Percentiles rank a stretch among this genome's conserved stretches.
Conservation (phyloP, 2,329 filamentous ascomycete genomes). For the Tolypocladium pustulatum region DNA sequence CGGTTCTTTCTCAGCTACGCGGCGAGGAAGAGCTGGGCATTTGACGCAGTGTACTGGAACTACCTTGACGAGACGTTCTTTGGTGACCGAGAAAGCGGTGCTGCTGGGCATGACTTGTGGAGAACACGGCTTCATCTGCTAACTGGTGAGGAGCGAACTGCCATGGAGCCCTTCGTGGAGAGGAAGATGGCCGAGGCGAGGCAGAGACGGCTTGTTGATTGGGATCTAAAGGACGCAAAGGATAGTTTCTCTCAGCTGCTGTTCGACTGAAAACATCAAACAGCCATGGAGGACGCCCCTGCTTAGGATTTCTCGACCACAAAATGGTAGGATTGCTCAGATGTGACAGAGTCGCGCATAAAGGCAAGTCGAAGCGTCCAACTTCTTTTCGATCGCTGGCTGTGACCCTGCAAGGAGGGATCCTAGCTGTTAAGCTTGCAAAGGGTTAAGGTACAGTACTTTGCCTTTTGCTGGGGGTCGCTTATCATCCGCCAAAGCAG, state of each 20-base stretch:
- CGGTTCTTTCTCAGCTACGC: conserved; percentile 22
- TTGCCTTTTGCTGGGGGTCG: too few species aligned
- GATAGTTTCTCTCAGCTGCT: neutral
- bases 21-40: conserved; percentile 24
- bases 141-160: conserved; percentile 11
- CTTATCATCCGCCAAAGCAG: too few species aligned
- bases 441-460: too few species aligned
- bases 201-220: neutral
- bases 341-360: too few species aligned
- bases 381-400: too few species aligned
- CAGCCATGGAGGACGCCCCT: too few species aligned
- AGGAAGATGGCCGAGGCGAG: neutral
- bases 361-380: too few species aligned
- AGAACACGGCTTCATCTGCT: conserved; percentile 17
- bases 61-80: conserved; percentile 23
- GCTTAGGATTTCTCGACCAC: too few species aligned
- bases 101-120: conserved; percentile 12
- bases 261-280: neutral
- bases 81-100: conserved; percentile 3
- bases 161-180: conserved; percentile 6
- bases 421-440: too few species aligned
- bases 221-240: neutral
- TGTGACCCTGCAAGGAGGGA: too few species aligned
- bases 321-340: too few species aligned
- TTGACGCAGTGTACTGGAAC: conserved; percentile 25